Evolutionary conservation across 1,139 yeast species (phyloP).

Genomic region (Suhomyces terraborum): DNA sequence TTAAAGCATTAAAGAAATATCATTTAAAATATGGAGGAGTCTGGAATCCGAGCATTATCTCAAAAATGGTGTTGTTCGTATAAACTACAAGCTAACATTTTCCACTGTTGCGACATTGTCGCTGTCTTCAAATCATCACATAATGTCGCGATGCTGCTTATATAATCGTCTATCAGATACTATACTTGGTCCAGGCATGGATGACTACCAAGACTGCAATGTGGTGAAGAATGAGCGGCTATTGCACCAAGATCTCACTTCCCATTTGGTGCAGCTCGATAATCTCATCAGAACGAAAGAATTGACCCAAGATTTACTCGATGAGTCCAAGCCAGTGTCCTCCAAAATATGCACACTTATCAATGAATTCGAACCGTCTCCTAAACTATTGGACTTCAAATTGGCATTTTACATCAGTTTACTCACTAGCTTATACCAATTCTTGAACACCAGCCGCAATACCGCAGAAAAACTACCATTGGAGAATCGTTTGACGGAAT

Average conservation of each 20-base stretch:
- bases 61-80: no score
- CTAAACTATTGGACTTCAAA: conserved; percentile 50
- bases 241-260: conserved; percentile 20
- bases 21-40: no score
- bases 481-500: no score
- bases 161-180: not conserved
- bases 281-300: conserved; percentile 2
- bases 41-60: no score
- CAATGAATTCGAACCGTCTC: conserved; percentile 57
- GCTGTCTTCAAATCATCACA: no score
- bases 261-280: conserved; percentile 2
- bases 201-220: conserved; percentile 22
- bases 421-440: conserved; percentile 33
- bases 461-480: not conserved
- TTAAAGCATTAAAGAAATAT: no score
- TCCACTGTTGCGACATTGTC: conserved; percentile 1
- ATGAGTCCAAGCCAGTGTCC: conserved; percentile 12
- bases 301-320: conserved; percentile 13
- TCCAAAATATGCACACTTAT: conserved; percentile 18
- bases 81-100: not conserved
- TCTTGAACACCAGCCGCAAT: not conserved
- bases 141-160: conserved; percentile 1
- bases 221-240: conserved; percentile 23
- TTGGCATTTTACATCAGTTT: conserved; percentile 35
- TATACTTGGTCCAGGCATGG: conserved; percentile 26